phyloP scores from a whole-genome alignment of 495 filamentous ascomycete genomes.

The Elaphomyces granulatus region DNA sequence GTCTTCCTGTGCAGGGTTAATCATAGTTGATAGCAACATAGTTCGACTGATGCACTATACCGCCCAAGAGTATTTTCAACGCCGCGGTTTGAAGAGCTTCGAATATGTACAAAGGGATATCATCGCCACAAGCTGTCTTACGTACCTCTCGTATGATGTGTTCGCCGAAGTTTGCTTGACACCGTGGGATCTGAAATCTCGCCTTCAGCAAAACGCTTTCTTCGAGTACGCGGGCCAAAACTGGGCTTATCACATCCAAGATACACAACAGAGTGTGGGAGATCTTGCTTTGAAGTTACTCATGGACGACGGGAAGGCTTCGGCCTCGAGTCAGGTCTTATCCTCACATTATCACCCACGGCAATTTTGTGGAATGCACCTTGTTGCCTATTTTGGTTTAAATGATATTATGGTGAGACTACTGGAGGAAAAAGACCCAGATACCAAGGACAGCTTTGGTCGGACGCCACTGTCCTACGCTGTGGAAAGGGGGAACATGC shows the following conservation, averaged over 20 bases:
- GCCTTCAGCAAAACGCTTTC: slow-evolving; percentile 10
- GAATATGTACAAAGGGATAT: slow-evolving; percentile 5
- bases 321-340: too few species aligned
- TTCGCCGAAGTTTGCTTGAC: not conserved
- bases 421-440: too few species aligned
- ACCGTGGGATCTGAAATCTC: slow-evolving; percentile 3
- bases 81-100: slow-evolving; percentile 11
- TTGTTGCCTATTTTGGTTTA: too few species aligned
- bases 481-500: too few species aligned
- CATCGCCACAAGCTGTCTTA: slow-evolving; percentile 8
- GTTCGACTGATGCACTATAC: slow-evolving; percentile 41
- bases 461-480: too few species aligned
- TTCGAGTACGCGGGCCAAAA: slow-evolving; percentile 17
- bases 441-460: too few species aligned
- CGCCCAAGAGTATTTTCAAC: slow-evolving; percentile 33
- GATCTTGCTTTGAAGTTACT: too few species aligned
- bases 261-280: too few species aligned
- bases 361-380: too few species aligned
- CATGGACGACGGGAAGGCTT: too few species aligned
- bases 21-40: slow-evolving; percentile 31
- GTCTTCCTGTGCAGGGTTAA: slow-evolving; percentile 38
- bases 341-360: too few species aligned
- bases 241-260: slow-evolving; percentile 21
- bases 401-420: too few species aligned
- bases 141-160: slow-evolving; percentile 8